A percentile compares a stretch with the other conserved stretches of the same genome.
phyloP scores from a whole-genome alignment of 176 grass and related monocot species.

The Triticum dicoccoides region DNA sequence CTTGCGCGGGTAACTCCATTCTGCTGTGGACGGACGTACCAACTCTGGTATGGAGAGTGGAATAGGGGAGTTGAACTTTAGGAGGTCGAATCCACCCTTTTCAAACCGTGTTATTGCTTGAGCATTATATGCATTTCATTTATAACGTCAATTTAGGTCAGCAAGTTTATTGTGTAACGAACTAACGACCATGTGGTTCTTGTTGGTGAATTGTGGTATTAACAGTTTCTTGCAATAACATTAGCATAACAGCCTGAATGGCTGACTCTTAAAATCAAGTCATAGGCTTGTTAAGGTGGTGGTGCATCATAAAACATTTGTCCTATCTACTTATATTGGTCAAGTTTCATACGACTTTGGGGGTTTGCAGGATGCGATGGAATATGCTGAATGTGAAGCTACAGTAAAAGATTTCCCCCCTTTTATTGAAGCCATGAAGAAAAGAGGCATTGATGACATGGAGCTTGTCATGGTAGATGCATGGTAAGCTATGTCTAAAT shows the following conservation, averaged over 20 bases:
- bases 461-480: conserved; percentile 99
- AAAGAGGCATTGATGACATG: conserved; percentile 99
- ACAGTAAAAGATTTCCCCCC: conserved; percentile 84
- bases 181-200: not conserved
- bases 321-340: not conserved
- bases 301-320: not conserved
- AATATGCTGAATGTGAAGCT: conserved; percentile 99
- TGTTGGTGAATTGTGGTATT: not conserved
- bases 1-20: no score
- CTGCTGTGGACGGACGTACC: no score
- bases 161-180: conserved; percentile 1
- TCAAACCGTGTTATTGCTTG: not conserved
- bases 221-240: not conserved
- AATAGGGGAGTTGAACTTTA: no score
- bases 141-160: not conserved
- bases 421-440: conserved; percentile 98
- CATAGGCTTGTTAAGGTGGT: not conserved
- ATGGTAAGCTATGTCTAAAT: conserved; percentile 55
- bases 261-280: not conserved
- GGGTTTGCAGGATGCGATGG: conserved; percentile 71
- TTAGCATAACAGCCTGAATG: not conserved
- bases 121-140: not conserved
- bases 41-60: no score
- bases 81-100: no score
- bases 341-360: not conserved